Evolutionary conservation across 108 stramenopile species (phyloP).

Genomic region (Schizochytrium sp.): DNA sequence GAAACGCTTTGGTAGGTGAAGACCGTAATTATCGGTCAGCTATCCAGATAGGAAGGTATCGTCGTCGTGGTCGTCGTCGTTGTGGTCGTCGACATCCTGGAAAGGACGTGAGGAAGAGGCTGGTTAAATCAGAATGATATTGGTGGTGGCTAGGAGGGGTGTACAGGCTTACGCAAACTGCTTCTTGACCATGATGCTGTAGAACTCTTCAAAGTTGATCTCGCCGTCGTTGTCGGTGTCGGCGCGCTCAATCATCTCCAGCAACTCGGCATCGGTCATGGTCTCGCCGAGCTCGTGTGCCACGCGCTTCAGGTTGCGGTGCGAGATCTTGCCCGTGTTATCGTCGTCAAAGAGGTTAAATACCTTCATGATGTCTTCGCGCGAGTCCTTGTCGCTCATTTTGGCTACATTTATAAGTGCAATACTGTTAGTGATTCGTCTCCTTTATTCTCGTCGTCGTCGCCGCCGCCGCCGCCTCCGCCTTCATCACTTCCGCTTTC

Average conservation of each 20-base stretch:
- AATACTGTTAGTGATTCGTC: no score
- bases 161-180: background rate
- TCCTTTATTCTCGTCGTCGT: no score
- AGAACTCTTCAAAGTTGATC: slow-evolving; percentile 43
- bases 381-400: slow-evolving; percentile 55
- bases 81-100: no score
- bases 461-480: no score
- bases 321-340: slow-evolving; percentile 81
- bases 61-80: no score
- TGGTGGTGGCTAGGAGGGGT: no score
- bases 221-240: slow-evolving; percentile 69
- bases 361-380: slow-evolving; percentile 73
- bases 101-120: no score
- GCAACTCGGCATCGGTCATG: slow-evolving; percentile 87
- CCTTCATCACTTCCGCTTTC: no score
- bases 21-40: no score
- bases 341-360: slow-evolving; percentile 96
- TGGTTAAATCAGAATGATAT: no score
- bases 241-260: slow-evolving; percentile 97
- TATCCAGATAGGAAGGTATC: no score
- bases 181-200: slow-evolving; percentile 13
- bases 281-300: slow-evolving; percentile 93
- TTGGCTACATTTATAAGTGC: background rate
- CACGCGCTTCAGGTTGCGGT: slow-evolving; percentile 83
- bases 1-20: no score